Conservation (phyloP, 495 filamentous ascomycete genomes). For the Podospora tetraspora region DNA sequence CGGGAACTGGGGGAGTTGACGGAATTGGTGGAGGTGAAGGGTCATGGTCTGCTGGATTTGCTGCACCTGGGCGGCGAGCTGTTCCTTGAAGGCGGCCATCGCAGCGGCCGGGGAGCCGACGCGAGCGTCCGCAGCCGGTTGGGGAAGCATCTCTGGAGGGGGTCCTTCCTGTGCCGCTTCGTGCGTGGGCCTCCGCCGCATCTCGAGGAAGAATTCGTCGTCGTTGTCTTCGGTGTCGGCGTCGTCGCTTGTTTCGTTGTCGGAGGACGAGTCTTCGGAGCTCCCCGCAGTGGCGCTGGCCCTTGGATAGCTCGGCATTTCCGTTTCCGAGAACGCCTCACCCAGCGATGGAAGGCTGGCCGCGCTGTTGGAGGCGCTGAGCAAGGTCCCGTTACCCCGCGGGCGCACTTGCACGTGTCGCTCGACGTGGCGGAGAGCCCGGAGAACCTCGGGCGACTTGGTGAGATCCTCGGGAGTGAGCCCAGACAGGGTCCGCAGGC, state of each 20-base stretch:
- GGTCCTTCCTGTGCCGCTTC: conserved; percentile 7
- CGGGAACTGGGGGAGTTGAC: conserved; percentile 22
- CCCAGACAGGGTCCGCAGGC: conserved; percentile 62
- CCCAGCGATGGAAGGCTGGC: conserved; percentile 60
- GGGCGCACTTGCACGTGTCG: conserved; percentile 51
- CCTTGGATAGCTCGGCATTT: conserved; percentile 39
- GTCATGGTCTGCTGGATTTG: conserved; percentile 67
- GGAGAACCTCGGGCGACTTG: conserved; percentile 53
- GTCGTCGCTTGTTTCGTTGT: conserved; percentile 20
- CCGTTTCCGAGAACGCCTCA: conserved; percentile 42
- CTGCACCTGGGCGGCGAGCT: conserved; percentile 70
- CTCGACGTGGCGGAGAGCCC: conserved; percentile 47
- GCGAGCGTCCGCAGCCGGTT: conserved; percentile 27
- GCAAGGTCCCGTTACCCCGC: conserved; percentile 40
- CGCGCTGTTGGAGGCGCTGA: conserved; percentile 61
- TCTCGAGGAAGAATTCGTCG: conserved; percentile 33
- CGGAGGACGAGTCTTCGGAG: conserved; percentile 35
- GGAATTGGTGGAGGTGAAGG: conserved; percentile 30
- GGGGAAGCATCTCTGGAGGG: conserved; percentile 26
- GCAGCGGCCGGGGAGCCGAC: conserved; percentile 55
- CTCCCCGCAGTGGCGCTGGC: conserved; percentile 14
- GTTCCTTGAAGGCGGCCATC: conserved; percentile 69
- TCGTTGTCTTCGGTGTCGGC: conserved; percentile 33
- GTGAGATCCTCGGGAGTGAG: conserved; percentile 70
- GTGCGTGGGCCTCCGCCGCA: conserved; percentile 28